phyloP scores from a whole-genome alignment of 2,329 filamentous ascomycete species.

The Akanthomyces dipterigenus region DNA sequence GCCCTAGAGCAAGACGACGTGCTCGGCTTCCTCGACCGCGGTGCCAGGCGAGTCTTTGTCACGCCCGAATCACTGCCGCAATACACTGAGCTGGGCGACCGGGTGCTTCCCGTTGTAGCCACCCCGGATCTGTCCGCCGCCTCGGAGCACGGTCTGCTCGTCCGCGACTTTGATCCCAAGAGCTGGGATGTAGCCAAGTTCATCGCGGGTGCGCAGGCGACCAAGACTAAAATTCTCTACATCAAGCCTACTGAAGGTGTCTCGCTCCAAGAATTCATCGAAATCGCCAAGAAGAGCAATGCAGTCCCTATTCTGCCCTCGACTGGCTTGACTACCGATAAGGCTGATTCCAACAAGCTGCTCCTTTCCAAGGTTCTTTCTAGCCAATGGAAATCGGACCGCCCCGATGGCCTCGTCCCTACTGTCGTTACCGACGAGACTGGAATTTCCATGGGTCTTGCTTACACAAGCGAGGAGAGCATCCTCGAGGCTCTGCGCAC shows the following conservation, averaged over 20 bases:
- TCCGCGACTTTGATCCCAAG: constrained; percentile 45
- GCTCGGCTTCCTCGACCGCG: constrained; percentile 73
- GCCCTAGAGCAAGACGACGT: constrained; percentile 64
- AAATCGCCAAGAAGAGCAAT: constrained; percentile 40
- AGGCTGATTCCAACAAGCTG: constrained; percentile 47
- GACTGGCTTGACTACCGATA: constrained; percentile 60
- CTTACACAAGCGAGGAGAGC: constrained; percentile 91
- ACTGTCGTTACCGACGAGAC: constrained; percentile 89
- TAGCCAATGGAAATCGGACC: constrained; percentile 71
- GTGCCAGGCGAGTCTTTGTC: constrained; percentile 80
- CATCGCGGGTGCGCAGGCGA: constrained; percentile 36
- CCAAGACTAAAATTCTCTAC: constrained; percentile 42
- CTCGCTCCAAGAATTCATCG: constrained; percentile 40
- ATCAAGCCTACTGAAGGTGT: constrained; percentile 43
- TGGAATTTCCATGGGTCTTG: constrained; percentile 76
- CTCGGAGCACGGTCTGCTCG: constrained; percentile 44
- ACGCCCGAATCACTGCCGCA: constrained; percentile 58
- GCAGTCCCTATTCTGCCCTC: constrained; percentile 72
- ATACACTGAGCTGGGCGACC: constrained; percentile 48
- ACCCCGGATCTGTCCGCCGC: constrained; percentile 39
- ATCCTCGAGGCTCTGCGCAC: constrained; percentile 79
- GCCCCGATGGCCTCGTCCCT: constrained; percentile 75
- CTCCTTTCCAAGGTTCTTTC: constrained; percentile 66
- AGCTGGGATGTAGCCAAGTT: constrained; percentile 35
- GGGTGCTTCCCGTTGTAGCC: constrained; percentile 47